phyloP scores from a whole-genome alignment of 805 yeast species.

The Lipomyces starkeyi region DNA sequence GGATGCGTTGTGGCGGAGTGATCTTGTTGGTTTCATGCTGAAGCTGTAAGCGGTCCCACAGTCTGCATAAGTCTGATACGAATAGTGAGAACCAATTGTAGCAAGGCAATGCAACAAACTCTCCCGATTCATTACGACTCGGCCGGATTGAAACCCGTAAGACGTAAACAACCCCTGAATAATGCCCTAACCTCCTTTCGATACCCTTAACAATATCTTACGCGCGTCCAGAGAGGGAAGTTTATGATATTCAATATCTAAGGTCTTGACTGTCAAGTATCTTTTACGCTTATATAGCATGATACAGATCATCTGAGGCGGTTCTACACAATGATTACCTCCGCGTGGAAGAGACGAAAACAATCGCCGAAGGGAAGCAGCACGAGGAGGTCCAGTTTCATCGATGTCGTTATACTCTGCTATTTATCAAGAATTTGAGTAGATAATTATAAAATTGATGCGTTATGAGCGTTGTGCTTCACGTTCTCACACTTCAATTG shows the following conservation, averaged over 20 bases:
- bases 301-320: neutral
- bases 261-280: neutral
- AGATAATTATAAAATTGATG: too few relatives aligned
- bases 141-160: neutral
- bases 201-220: neutral
- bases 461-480: too few relatives aligned
- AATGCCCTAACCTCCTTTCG: neutral
- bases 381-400: too few relatives aligned
- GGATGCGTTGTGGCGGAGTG: neutral
- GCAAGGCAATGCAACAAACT: neutral
- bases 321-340: neutral
- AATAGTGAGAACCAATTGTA: neutral
- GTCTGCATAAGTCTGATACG: neutral
- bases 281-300: neutral
- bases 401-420: too few relatives aligned
- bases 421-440: too few relatives aligned
- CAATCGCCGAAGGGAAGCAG: too few relatives aligned
- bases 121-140: neutral
- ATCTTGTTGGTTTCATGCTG: neutral
- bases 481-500: too few relatives aligned
- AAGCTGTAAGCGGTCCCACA: neutral
- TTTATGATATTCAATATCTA: neutral
- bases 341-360: neutral
- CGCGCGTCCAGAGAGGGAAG: neutral
- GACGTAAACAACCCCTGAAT: neutral